Conservation (phyloP, 192 early-diverging fungal species). For the Phlyctochytrium arcticum region DNA sequence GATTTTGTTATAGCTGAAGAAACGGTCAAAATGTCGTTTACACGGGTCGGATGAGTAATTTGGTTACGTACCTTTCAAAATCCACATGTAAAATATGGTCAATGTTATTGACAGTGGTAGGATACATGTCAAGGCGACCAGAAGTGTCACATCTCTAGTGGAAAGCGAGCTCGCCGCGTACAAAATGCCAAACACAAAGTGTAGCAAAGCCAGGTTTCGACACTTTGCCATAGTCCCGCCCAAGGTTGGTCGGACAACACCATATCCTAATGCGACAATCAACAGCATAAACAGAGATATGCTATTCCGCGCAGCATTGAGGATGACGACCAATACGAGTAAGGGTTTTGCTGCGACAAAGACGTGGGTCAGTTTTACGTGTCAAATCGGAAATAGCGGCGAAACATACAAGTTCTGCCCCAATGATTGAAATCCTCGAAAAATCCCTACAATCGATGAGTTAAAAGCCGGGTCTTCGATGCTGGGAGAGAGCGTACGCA, state of each 20-base stretch:
- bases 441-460: slow-evolving; percentile 23
- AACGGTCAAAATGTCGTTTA: no score
- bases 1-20: slow-evolving; percentile 65
- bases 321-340: slow-evolving; percentile 67
- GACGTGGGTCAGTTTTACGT: not conserved
- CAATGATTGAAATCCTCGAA: slow-evolving; percentile 41
- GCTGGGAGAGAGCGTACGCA: slow-evolving; percentile 38
- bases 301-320: slow-evolving; percentile 87
- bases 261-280: slow-evolving; percentile 92
- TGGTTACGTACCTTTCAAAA: slow-evolving; percentile 56
- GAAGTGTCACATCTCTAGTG: slow-evolving; percentile 58
- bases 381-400: not conserved
- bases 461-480: not conserved
- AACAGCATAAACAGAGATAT: slow-evolving; percentile 95
- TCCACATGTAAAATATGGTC: slow-evolving; percentile 95
- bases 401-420: slow-evolving; percentile 26
- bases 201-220: slow-evolving; percentile 65
- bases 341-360: slow-evolving; percentile 53
- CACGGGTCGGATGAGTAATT: no score
- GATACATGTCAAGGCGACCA: slow-evolving; percentile 69
- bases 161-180: slow-evolving; percentile 81
- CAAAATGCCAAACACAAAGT: slow-evolving; percentile 85
- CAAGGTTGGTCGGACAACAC: slow-evolving; percentile 90
- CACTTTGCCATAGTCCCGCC: slow-evolving; percentile 88
- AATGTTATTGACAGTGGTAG: slow-evolving; percentile 86